Evolutionary conservation across 306 rosid genomes (phyloP), one percentile per base, ranked within the genome.

Genomic region (Echinosophora koreensis): DNA sequence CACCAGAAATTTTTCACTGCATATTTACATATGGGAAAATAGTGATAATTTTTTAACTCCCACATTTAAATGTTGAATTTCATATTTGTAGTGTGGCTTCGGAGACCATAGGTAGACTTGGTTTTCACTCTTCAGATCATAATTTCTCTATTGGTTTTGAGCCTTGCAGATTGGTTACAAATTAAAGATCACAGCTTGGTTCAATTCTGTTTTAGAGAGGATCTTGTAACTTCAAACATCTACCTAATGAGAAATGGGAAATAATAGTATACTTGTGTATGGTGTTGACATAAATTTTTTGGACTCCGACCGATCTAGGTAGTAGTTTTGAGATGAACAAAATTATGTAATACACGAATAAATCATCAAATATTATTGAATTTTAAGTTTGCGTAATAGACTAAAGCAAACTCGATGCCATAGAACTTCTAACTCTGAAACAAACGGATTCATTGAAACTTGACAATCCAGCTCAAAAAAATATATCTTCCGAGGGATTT

Each of bases 41-140:
- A 44, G 47, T 67, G 72, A 66, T 14, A 66, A 17, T 4, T 9
- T 35, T 16, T n/a, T 42, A 22, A 46, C 12, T 44, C 27, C 56
- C 22, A 47, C 22, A 47, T 47, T 47, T 47, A 39, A 12, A 49
- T 12, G 56, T 46, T 42, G 18, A 11, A 44, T 42, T 13, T 27
- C 56, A 30, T 55, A 71, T 73, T 14, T 73, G 30, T 30, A 15
- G 58, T 51, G 30, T 27, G 35, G 35, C 38, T 59, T 73, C 35
- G 49, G 11, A 44, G 41, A 35, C 51, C 35, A 47, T 47, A 17
- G 15, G 51, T 47, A 51, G 63, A 11, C 22, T 8, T 9, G 13
- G 10, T 47, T 2, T 69, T 49, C 60, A 9, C 0, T 42, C 12
- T 50, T 49, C 46, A 2, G 7, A 9, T 10, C 9, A 4, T 27